Evolutionary conservation across 441 rosid genomes (phyloP).

Genomic region (Manihot esculenta): DNA sequence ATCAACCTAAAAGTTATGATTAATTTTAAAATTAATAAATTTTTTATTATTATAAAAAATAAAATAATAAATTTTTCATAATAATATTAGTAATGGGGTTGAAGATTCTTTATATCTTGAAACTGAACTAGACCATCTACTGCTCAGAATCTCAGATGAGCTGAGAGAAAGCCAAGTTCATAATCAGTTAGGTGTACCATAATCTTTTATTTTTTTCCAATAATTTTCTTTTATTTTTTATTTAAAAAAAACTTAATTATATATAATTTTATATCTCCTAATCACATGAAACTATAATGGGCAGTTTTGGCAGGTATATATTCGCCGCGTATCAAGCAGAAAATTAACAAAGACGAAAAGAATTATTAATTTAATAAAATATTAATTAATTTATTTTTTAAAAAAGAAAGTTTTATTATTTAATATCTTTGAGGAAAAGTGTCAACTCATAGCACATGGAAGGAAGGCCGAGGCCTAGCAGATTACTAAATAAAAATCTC

Average conservation of each 20-base stretch:
- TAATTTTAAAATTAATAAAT: too few relatives aligned
- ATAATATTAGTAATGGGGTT: background rate
- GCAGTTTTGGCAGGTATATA: slow-evolving; percentile 50
- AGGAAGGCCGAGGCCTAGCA: too few relatives aligned
- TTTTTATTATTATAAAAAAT: too few relatives aligned
- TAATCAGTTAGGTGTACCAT: background rate
- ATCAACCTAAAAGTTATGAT: slow-evolving; percentile 12
- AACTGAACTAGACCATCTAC: background rate
- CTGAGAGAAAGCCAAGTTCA: background rate
- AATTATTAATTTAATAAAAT: background rate
- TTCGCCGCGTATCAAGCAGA: slow-evolving; percentile 47
- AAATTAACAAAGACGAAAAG: slow-evolving; percentile 6
- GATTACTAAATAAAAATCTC: too few relatives aligned
- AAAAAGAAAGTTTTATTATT: too few relatives aligned
- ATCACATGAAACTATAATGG: slow-evolving; percentile 72
- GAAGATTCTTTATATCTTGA: background rate
- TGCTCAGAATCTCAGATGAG: slow-evolving; percentile 13
- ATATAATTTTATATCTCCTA: slow-evolving; percentile 15
- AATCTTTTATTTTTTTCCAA: slow-evolving; percentile 14
- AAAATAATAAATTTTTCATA: background rate
- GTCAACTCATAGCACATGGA: too few relatives aligned
- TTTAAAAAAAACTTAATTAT: background rate
- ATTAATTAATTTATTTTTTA: too few relatives aligned
- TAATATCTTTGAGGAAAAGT: too few relatives aligned
- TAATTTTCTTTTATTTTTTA: background rate